phyloP scores from a whole-genome alignment of 1,139 yeast genomes.

The Debaryomyces singareniensis region DNA sequence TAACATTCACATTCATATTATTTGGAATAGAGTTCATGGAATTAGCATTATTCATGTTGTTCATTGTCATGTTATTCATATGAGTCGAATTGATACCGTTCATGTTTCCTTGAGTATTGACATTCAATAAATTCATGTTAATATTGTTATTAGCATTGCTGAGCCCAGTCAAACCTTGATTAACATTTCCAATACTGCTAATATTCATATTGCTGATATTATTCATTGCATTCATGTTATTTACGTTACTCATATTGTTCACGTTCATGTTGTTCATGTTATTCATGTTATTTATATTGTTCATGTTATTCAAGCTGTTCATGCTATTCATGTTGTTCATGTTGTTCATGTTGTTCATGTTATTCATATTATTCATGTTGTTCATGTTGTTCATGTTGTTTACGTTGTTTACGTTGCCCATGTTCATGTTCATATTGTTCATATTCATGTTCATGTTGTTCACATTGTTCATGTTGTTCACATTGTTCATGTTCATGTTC shows the following conservation, averaged over 20 bases:
- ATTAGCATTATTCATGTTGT: conserved; percentile 1
- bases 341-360: conserved; percentile 1
- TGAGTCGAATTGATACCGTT: too few species aligned
- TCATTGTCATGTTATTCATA: neutral
- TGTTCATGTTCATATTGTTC: neutral
- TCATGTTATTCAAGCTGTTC: conserved; percentile 1
- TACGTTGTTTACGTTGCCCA: neutral
- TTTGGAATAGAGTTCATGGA: neutral
- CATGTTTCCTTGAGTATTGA: neutral
- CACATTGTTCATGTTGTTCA: neutral
- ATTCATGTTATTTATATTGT: neutral
- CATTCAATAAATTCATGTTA: neutral
- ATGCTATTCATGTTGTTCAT: conserved; percentile 1
- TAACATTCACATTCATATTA: neutral
- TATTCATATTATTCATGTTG: neutral
- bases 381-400: neutral
- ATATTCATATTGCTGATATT: neutral
- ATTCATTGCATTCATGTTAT: neutral
- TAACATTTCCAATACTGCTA: neutral
- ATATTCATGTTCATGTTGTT: neutral
- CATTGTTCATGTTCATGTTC: neutral
- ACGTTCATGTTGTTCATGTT: neutral
- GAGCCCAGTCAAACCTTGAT: too few species aligned
- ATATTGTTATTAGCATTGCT: neutral
- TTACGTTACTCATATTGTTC: conserved; percentile 1